A percentile compares a stretch with the other conserved stretches of the same genome.
These are phyloP conservation scores for Xerocomus brunneocitrinus DNA, from an alignment of 768 basidiomycete species.

Conservation along the genomic window DNA sequence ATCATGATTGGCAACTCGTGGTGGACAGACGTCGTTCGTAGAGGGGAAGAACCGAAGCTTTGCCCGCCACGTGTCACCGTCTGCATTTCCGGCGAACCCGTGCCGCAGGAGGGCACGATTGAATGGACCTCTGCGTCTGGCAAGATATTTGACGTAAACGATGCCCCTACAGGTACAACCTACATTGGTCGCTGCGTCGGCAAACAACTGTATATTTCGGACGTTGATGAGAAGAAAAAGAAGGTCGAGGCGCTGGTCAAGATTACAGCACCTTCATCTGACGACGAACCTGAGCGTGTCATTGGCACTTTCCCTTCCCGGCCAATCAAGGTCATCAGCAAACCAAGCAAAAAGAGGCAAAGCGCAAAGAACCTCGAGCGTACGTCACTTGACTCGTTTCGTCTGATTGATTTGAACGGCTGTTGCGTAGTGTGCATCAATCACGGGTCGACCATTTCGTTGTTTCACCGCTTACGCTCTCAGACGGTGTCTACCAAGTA, in stretches of 20 bases:
- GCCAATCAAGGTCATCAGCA: conserved; percentile 98
- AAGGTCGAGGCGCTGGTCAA: conserved; percentile 92
- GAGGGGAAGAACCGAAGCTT: conserved; percentile 70
- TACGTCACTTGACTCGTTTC: conserved; percentile 41
- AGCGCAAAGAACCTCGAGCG: conserved; percentile 90
- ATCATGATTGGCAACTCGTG: conserved; percentile 92
- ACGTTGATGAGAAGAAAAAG: conserved; percentile 93
- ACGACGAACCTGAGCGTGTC: conserved; percentile 76
- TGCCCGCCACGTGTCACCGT: conserved; percentile 80
- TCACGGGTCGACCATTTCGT: conserved; percentile 91
- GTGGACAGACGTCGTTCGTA: conserved; percentile 81
- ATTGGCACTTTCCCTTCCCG: conserved; percentile 89
- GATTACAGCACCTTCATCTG: conserved; percentile 74
- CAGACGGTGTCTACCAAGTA: conserved; percentile 96
- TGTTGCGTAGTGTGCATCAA: conserved; percentile 77
- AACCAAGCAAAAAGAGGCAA: conserved; percentile 95
- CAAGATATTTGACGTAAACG: conserved; percentile 75
- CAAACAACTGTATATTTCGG: conserved; percentile 92
- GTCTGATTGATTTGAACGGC: conserved; percentile 11
- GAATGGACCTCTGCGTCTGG: conserved; percentile 87
- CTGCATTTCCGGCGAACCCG: conserved; percentile 87
- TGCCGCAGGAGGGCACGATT: conserved; percentile 78
- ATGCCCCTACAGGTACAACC: conserved; percentile 77
- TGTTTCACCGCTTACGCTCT: conserved; percentile 93
- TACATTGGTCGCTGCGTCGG: conserved; percentile 92